Conservation (phyloP, 2,329 filamentous ascomycete species). For the Thyridium curvatum region DNA sequence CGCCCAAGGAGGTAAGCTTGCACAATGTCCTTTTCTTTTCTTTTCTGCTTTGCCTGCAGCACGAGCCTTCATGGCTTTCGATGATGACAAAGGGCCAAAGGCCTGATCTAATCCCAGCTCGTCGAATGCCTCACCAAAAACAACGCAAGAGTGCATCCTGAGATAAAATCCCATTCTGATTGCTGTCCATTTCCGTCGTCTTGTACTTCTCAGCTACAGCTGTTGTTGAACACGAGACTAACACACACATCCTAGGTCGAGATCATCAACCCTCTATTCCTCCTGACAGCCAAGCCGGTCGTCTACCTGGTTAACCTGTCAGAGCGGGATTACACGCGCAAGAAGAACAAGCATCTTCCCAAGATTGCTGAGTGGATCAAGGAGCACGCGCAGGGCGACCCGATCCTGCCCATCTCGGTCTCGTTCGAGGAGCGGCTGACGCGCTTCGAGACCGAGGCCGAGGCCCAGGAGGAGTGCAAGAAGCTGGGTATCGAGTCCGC, state of each 20-base stretch:
- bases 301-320: constrained; percentile 96
- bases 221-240: constrained; percentile 6
- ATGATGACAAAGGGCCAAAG: constrained; percentile 98
- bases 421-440: constrained; percentile 89
- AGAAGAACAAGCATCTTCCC: constrained; percentile 98
- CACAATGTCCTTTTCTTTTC: constrained; percentile 14
- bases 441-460: constrained; percentile 69
- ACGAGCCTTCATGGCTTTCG: constrained; percentile 26
- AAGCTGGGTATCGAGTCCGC: constrained; percentile 79
- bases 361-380: constrained; percentile 96
- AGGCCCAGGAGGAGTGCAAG: constrained; percentile 81
- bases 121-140: constrained; percentile 75
- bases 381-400: constrained; percentile 77
- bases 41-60: constrained; percentile 3
- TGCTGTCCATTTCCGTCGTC: constrained; percentile 6
- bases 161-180: constrained; percentile 80
- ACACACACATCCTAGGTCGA: constrained; percentile 62
- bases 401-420: constrained; percentile 89
- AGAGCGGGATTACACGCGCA: constrained; percentile 93
- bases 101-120: constrained; percentile 99
- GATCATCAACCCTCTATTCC: constrained; percentile 92
- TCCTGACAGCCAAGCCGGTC: constrained; percentile 92
- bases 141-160: constrained; percentile 74
- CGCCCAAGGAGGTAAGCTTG: constrained; percentile 82
- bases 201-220: constrained; percentile 7